Evolutionary conservation across 352 stramenopile genomes (phyloP).

Genomic region (Globisporangium recalcitrans): DNA sequence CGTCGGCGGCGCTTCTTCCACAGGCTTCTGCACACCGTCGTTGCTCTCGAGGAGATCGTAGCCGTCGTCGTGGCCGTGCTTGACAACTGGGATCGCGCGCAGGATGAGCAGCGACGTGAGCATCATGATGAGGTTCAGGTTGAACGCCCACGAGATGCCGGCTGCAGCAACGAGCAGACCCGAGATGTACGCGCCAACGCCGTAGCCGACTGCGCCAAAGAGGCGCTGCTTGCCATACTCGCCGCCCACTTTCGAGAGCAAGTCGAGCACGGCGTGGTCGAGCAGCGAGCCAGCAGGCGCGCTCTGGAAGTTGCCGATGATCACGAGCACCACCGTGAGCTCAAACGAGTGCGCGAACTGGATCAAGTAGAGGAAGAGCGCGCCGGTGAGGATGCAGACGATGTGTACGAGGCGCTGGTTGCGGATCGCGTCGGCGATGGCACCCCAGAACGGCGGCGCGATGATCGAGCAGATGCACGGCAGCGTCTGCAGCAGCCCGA

Average conservation of each 20-base stretch:
- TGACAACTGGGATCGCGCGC: slow-evolving; percentile 50
- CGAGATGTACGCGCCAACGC: slow-evolving; percentile 58
- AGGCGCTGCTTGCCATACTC: slow-evolving; percentile 84
- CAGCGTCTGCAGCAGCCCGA: slow-evolving; percentile 67
- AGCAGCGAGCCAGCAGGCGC: slow-evolving; percentile 55
- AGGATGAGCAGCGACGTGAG: slow-evolving; percentile 59
- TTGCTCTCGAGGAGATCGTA: slow-evolving; percentile 22
- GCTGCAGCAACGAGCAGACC: slow-evolving; percentile 47
- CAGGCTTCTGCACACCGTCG: slow-evolving; percentile 3
- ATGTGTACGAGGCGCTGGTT: slow-evolving; percentile 64
- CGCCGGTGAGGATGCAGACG: slow-evolving; percentile 47
- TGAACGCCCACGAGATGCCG: slow-evolving; percentile 77
- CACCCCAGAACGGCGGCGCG: slow-evolving; percentile 68
- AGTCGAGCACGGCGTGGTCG: slow-evolving; percentile 63
- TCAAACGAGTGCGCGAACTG: slow-evolving; percentile 53
- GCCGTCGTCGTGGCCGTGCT: slow-evolving; percentile 23
- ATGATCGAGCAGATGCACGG: slow-evolving; percentile 60
- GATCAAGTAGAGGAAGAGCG: slow-evolving; percentile 52
- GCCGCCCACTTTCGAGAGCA: slow-evolving; percentile 59
- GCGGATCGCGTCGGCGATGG: slow-evolving; percentile 58
- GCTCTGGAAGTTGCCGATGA: slow-evolving; percentile 59
- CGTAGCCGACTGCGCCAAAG: slow-evolving; percentile 71
- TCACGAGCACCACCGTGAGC: slow-evolving; percentile 44
- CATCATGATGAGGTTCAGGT: slow-evolving; percentile 46
- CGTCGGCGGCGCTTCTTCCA: slow-evolving; percentile 21